Evolutionary conservation across 192 early-diverging fungal genomes (phyloP).

Genomic region (Backusella sp.): DNA sequence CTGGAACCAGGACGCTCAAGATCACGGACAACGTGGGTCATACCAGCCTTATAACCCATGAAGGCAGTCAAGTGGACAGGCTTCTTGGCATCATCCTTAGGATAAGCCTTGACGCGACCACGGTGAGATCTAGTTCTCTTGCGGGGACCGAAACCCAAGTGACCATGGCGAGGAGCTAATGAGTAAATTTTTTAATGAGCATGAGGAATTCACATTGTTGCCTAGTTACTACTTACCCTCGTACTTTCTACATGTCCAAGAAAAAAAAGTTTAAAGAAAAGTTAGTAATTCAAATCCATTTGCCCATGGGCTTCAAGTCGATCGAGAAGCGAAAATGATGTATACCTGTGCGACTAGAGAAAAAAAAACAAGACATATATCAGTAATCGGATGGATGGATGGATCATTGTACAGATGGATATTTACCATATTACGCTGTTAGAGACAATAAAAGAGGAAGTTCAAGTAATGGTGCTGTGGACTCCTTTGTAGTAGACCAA

Average conservation of each 20-base stretch:
- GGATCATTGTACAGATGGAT: neutral
- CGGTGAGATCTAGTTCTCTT: constrained; percentile 74
- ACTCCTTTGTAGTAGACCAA: too few species aligned
- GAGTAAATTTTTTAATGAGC: too few species aligned
- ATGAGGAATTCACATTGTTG: too few species aligned
- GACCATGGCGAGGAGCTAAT: constrained; percentile 87
- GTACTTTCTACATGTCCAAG: constrained; percentile 85
- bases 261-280: constrained; percentile 12
- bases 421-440: constrained; percentile 16
- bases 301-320: neutral
- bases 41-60: too few species aligned
- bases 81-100: constrained; percentile 95
- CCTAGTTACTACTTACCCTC: constrained; percentile 45
- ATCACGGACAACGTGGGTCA: too few species aligned
- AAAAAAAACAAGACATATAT: neutral
- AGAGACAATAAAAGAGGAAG: constrained; percentile 19
- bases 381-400: constrained; percentile 1
- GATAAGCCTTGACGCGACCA: constrained; percentile 87
- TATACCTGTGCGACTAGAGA: constrained; percentile 21
- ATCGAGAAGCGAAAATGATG: neutral
- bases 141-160: constrained; percentile 63
- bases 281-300: neutral
- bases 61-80: constrained; percentile 91
- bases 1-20: too few species aligned
- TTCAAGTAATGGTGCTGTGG: neutral